Evolutionary conservation across 169 alveolate species (phyloP).

Genomic region (Eimeria nieschulzi): DNA sequence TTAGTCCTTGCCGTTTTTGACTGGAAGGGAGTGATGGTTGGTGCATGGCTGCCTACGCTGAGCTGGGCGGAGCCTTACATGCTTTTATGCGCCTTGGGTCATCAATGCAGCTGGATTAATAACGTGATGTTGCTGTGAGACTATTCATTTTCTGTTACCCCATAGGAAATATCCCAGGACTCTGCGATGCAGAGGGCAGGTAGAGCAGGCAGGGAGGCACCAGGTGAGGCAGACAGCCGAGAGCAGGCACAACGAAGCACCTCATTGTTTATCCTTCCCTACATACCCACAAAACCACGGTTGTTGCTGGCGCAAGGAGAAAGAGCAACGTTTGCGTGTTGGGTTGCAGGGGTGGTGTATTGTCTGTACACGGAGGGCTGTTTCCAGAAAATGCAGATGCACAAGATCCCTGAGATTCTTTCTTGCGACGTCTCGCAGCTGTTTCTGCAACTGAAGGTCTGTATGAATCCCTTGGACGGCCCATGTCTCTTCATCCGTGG

Average conservation of each 20-base stretch:
- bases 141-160: neutral
- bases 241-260: no score
- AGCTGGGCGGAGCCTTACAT: no score
- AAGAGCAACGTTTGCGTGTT: no score
- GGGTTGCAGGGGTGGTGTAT: slow-evolving; percentile 33
- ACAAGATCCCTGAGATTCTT: slow-evolving; percentile 57
- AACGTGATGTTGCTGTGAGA: neutral
- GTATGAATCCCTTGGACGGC: slow-evolving; percentile 56
- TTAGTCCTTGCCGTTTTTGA: no score
- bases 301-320: no score
- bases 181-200: slow-evolving; percentile 99
- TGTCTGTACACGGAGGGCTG: slow-evolving; percentile 66
- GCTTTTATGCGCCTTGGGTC: no score
- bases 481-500: no score
- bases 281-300: no score
- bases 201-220: slow-evolving; percentile 95
- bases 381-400: slow-evolving; percentile 11
- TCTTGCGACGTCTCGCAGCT: slow-evolving; percentile 68
- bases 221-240: slow-evolving; percentile 17
- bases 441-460: slow-evolving; percentile 75
- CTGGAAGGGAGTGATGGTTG: no score
- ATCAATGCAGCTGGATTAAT: no score
- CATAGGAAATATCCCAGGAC: slow-evolving; percentile 85
- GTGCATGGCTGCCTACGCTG: no score
- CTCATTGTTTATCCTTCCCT: no score